These are phyloP conservation scores for Fusarium lyarnte DNA, from an alignment of 2,329 filamentous ascomycete genomes.

Conservation along the genomic window DNA sequence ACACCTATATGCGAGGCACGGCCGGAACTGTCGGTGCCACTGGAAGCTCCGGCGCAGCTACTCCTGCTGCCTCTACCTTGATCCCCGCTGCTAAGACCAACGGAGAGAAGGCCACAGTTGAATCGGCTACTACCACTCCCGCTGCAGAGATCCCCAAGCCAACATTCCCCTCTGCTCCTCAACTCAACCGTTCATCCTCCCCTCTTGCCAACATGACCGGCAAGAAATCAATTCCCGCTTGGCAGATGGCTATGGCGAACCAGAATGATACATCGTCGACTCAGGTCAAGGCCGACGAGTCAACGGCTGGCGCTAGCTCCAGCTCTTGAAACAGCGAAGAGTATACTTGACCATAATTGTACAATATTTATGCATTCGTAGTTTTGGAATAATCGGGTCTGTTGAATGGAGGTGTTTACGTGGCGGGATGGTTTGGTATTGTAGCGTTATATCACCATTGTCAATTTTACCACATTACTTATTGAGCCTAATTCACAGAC, in stretches of 20 bases:
- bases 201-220: conserved; percentile 51
- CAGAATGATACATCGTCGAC: conserved; percentile 52
- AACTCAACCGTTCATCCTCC: conserved; percentile 48
- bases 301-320: conserved; percentile 33
- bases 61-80: conserved; percentile 41
- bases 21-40: conserved; percentile 13
- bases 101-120: conserved; percentile 41
- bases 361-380: conserved; percentile 34
- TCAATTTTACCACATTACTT: background rate
- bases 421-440: conserved; percentile 20
- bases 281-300: conserved; percentile 42
- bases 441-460: conserved; percentile 26
- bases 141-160: conserved; percentile 47
- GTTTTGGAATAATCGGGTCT: conserved; percentile 26
- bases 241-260: conserved; percentile 78
- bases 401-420: conserved; percentile 5
- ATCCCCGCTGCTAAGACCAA: conserved; percentile 36
- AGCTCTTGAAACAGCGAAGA: conserved; percentile 20
- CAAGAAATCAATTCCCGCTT: conserved; percentile 79
- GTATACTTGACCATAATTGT: conserved; percentile 22
- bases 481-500: background rate
- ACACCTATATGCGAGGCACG: conserved; percentile 40
- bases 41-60: conserved; percentile 14
- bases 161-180: conserved; percentile 39
- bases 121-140: conserved; percentile 41